A percentile compares a stretch with the other conserved stretches of the same genome.
Evolutionary conservation across 2,329 filamentous ascomycete genomes (phyloP).

Genomic region (Hansfordia pulvinata): DNA sequence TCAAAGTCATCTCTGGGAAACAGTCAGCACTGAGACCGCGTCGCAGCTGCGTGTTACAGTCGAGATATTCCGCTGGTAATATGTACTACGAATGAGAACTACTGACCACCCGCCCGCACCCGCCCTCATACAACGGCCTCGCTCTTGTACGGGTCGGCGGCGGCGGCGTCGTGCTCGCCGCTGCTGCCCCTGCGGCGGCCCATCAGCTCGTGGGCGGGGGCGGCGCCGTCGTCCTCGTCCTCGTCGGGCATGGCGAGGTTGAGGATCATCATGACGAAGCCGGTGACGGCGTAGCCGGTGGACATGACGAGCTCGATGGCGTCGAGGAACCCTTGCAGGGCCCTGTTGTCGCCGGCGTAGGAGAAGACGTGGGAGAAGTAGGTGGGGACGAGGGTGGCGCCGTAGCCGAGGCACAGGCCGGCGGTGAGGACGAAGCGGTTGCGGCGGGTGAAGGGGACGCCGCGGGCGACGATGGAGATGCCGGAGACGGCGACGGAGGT

Average conservation of each 20-base stretch:
- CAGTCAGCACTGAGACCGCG: no score
- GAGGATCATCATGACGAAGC: conserved; percentile 56
- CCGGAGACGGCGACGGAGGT: conserved; percentile 55
- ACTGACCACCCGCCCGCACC: no score
- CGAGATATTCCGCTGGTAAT: no score
- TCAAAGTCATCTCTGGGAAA: no score
- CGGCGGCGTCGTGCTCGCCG: no score
- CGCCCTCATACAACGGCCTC: no score
- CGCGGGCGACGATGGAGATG: conserved; percentile 58
- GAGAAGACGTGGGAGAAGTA: conserved; percentile 64
- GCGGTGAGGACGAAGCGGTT: conserved; percentile 75
- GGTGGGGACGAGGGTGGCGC: conserved; percentile 49
- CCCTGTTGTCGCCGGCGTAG: conserved; percentile 53
- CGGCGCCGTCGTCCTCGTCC: conserved; percentile 42
- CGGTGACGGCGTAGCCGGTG: conserved; percentile 64
- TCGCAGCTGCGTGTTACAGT: no score
- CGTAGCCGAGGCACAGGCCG: conserved; percentile 59
- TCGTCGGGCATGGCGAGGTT: conserved; percentile 65
- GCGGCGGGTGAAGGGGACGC: conserved; percentile 60
- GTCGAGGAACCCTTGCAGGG: conserved; percentile 60
- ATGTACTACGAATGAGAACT: no score
- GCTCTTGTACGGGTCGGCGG: no score
- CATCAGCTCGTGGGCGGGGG: no score
- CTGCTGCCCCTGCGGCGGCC: no score
- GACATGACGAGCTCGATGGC: conserved; percentile 61